Evolutionary conservation across 768 basidiomycete genomes (phyloP).

Genomic region (Suillus lakei): DNA sequence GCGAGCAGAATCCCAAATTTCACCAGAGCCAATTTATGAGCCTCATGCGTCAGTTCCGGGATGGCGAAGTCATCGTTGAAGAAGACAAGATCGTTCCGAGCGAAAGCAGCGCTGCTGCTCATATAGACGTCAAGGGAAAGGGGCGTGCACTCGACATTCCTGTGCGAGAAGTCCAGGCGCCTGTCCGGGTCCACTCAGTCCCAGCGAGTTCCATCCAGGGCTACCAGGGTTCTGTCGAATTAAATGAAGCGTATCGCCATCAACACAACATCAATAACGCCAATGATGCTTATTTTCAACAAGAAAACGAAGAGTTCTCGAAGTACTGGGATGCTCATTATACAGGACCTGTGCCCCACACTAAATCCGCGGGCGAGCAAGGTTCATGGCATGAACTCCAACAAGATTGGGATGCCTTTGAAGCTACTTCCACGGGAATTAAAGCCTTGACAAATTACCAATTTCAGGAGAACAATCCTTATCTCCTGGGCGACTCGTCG

Average conservation of each 20-base stretch:
- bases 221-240: conserved; percentile 25
- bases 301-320: conserved; percentile 71
- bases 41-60: conserved; percentile 85
- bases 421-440: conserved; percentile 72
- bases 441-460: conserved; percentile 60
- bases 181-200: conserved; percentile 8
- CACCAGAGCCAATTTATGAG: conserved; percentile 82
- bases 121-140: conserved; percentile 68
- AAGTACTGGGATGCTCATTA: conserved; percentile 59
- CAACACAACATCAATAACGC: conserved; percentile 38
- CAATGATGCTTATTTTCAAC: conserved; percentile 71
- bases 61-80: conserved; percentile 77
- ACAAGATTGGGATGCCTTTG: conserved; percentile 80
- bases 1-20: conserved; percentile 85
- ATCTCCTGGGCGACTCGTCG: conserved; percentile 63
- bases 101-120: conserved; percentile 26
- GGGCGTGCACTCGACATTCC: conserved; percentile 48
- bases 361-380: conserved; percentile 24
- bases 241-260: conserved; percentile 22
- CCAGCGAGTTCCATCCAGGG: conserved; percentile 10
- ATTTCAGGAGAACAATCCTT: conserved; percentile 82
- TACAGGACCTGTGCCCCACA: conserved; percentile 25
- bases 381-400: conserved; percentile 72
- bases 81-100: conserved; percentile 78
- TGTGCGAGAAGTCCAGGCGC: conserved; percentile 9